Conservation (phyloP, 805 yeast genomes). For the Hanseniaspora meyeri region DNA sequence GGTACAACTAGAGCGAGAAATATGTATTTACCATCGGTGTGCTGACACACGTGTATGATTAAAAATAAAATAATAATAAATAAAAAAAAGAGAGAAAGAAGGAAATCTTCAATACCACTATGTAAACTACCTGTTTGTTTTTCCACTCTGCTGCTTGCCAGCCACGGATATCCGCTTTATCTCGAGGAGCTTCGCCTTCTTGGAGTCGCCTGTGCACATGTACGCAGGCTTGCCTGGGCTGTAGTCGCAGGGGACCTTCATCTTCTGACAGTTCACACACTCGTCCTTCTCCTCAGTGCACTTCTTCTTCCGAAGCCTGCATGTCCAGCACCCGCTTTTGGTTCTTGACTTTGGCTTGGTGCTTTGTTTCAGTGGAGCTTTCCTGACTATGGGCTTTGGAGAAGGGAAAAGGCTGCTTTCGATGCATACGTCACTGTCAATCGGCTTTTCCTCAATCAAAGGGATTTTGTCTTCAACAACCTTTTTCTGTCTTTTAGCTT, state of each 20-base stretch:
- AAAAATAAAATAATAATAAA: no score
- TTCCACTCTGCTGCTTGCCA: constrained; percentile 15
- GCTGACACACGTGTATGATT: no score
- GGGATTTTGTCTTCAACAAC: not conserved
- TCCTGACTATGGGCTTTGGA: not conserved
- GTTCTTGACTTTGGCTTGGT: constrained; percentile 30
- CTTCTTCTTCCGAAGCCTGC: constrained; percentile 58
- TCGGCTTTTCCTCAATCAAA: no score
- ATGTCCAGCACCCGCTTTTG: constrained; percentile 66
- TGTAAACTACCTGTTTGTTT: not conserved
- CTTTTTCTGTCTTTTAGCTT: no score
- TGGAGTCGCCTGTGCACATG: constrained; percentile 34
- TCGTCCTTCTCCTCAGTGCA: constrained; percentile 55
- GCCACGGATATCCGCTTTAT: constrained; percentile 35
- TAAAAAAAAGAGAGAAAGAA: no score
- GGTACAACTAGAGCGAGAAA: not conserved
- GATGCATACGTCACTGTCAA: no score
- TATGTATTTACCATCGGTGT: not conserved
- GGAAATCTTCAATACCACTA: not conserved
- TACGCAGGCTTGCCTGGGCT: constrained; percentile 40
- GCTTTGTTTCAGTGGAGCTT: not conserved
- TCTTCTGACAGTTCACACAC: constrained; percentile 46
- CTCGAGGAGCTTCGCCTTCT: constrained; percentile 39
- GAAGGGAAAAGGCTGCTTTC: no score
- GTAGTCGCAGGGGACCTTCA: constrained; percentile 49